These are phyloP conservation scores for Phaeodactylum tricornutum DNA, from an alignment of 108 stramenopile genomes.

Conservation along the genomic window DNA sequence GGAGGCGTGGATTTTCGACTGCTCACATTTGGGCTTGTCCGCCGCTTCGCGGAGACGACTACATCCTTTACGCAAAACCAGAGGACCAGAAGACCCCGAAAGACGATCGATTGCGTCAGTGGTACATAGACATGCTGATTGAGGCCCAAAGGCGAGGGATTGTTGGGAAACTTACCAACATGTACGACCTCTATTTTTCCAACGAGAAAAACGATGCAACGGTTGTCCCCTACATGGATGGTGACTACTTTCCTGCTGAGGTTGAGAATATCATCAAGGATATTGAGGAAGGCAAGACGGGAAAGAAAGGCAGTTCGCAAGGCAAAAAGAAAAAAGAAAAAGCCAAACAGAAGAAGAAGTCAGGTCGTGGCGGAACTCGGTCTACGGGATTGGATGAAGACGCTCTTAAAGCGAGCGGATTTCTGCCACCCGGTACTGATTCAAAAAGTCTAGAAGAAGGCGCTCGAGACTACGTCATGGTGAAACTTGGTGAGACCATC, in stretches of 20 bases:
- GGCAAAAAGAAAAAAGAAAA: conserved; percentile 55
- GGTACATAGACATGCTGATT: conserved; percentile 95
- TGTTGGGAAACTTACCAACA: conserved; percentile 82
- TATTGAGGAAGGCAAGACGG: conserved; percentile 73
- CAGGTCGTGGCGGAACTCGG: conserved; percentile 35
- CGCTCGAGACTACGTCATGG: conserved; percentile 87
- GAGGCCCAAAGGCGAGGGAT: conserved; percentile 82
- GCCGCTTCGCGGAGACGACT: conserved; percentile 96
- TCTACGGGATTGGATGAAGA: conserved; percentile 50
- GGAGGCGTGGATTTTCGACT: conserved; percentile 77
- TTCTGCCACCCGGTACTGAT: conserved; percentile 18
- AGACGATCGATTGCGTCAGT: conserved; percentile 81
- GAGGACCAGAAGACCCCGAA: conserved; percentile 95
- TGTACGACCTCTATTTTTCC: conserved; percentile 93
- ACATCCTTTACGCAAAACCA: conserved; percentile 98
- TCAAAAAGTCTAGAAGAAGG: conserved; percentile 41
- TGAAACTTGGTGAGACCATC: conserved; percentile 88
- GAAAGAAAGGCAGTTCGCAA: conserved; percentile 34
- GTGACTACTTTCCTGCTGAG: conserved; percentile 98
- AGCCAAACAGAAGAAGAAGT: conserved; percentile 41
- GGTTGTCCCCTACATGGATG: conserved; percentile 93
- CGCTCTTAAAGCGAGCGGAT: conserved; percentile 60
- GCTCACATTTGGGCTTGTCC: conserved; percentile 99
- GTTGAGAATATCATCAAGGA: conserved; percentile 96
- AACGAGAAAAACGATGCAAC: conserved; percentile 72